A percentile compares a stretch with the other conserved stretches of the same genome.
Evolutionary conservation across 495 filamentous ascomycete genomes (phyloP).

Genomic region (Neurospora sp.): DNA sequence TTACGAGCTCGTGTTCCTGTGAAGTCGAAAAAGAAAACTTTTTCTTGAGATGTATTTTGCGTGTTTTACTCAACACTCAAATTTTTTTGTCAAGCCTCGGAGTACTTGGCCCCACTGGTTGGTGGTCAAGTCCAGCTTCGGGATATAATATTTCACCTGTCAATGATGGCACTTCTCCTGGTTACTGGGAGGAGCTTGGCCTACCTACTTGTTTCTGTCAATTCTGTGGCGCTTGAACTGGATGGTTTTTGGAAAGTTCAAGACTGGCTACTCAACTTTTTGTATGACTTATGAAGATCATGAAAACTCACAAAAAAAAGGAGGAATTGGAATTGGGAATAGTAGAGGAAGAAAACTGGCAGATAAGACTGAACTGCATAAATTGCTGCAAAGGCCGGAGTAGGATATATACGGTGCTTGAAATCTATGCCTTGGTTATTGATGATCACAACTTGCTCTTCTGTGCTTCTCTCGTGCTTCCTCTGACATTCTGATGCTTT

Average conservation of each 20-base stretch:
- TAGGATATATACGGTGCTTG: background rate
- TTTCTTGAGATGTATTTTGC: background rate
- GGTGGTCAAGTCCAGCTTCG: conserved; percentile 4
- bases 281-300: background rate
- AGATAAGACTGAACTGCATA: background rate
- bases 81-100: background rate
- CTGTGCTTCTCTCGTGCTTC: background rate
- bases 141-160: background rate
- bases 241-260: background rate
- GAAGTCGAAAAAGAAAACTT: background rate
- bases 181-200: background rate
- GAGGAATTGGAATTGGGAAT: background rate
- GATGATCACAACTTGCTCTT: background rate
- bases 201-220: background rate
- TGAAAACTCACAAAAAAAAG: background rate
- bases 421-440: background rate
- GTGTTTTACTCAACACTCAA: background rate
- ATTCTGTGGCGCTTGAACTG: background rate
- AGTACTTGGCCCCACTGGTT: background rate
- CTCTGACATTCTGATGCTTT: background rate
- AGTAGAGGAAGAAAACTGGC: background rate
- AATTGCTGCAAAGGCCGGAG: background rate
- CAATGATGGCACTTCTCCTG: background rate
- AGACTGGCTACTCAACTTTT: background rate
- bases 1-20: background rate